phyloP scores from a whole-genome alignment of 352 stramenopile genomes.

The Phytophthora capsici region DNA sequence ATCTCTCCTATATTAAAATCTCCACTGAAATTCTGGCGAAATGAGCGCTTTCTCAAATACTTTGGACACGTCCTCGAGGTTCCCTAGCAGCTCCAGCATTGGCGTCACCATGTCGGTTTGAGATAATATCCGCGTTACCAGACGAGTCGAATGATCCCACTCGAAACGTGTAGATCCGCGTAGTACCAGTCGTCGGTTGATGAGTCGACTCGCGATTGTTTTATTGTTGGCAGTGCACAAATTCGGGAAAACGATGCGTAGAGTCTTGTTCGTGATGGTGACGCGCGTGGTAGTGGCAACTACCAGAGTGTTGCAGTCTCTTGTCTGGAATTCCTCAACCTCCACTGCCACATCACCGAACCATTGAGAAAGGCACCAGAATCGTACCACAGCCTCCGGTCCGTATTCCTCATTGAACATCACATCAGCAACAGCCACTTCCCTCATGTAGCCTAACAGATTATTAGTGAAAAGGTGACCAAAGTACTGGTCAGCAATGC shows the following conservation, averaged over 20 bases:
- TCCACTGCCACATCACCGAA: background rate
- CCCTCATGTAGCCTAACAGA: background rate
- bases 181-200: background rate
- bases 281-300: background rate
- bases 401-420: background rate
- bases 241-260: background rate
- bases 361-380: background rate
- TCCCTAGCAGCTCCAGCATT: background rate
- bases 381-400: no score
- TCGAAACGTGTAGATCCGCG: background rate
- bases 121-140: background rate
- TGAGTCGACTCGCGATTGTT: background rate
- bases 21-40: constrained; percentile 4
- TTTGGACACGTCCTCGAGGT: background rate
- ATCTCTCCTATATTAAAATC: background rate
- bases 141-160: background rate
- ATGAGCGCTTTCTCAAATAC: constrained; percentile 3
- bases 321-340: background rate
- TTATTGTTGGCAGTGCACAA: background rate
- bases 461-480: background rate
- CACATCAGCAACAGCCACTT: background rate
- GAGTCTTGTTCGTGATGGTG: background rate
- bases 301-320: background rate
- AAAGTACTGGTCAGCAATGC: background rate
- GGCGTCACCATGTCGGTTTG: background rate